Base-by-base conservation (phyloP, 2,329 filamentous ascomycete species). In the Alternaria panax region DNA sequence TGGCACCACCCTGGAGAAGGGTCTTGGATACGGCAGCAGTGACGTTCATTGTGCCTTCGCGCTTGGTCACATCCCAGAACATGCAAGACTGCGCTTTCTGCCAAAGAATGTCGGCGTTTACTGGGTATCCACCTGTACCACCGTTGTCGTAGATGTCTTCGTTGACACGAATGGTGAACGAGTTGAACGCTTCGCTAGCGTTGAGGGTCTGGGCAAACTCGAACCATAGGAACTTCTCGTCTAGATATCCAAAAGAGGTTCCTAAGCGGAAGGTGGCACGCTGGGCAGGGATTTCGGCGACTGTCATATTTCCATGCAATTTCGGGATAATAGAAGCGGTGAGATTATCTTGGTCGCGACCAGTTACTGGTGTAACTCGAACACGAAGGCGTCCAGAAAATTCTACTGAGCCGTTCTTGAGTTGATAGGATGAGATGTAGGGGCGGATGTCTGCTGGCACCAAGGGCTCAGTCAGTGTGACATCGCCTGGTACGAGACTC, bases 391-490 rank as follows among this genome's bases (percentile, higher is more conserved):
- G 59, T 38, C 64, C 65, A 25, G 54, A 53, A 18, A 71, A 57
- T 2, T 64, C 61, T 36, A 71, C 56, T 16, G 54, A 48, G 3
- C 57, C 59, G 4, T 67, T 24, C 11, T 67, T 60, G 30, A 63
- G 27, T 53, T 55, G 22, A 22, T 64, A 64, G 4, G 59, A 50
- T 2, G 27, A 46, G n/a, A 69, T 65, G 20, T 66, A 71, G 20
- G 68, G 68, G 9, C 63, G 66, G 45, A 69, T 43, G 0, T 64
- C 60, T 5, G 56, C 59, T 9, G 68, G 65, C 30, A 58, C 51
- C 22, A 71, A 36, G 7, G 67, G 65, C 40, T 71, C 68, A 2
- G 62, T 55, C 2, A 71, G 62, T 27, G 57, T 62, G 25, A 70
- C 63, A 22, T 59, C 59, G 8, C 57, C 62, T 2, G 70, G 70